Percentiles rank a stretch among this genome's conserved stretches.
phyloP scores from a whole-genome alignment of 2,329 filamentous ascomycete species.

The Beauveria rudraprayagi region DNA sequence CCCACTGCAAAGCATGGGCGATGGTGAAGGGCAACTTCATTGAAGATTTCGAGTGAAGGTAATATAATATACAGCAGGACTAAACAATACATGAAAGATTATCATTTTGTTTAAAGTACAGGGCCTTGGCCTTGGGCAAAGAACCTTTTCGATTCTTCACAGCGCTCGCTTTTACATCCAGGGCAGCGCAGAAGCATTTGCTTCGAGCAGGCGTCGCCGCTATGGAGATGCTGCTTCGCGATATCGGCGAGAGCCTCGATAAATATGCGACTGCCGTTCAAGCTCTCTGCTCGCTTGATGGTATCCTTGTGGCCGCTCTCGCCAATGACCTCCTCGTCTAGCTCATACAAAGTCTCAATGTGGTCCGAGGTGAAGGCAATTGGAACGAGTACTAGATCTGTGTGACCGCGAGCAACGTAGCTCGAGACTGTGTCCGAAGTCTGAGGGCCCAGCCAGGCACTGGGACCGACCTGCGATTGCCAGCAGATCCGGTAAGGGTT shows the following conservation, averaged over 20 bases:
- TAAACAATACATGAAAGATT: background rate
- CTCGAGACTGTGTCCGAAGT: slow-evolving; percentile 81
- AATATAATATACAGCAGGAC: background rate
- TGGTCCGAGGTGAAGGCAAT: slow-evolving; percentile 99
- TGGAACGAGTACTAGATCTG: slow-evolving; percentile 82
- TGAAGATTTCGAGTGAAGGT: background rate
- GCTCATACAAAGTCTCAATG: slow-evolving; percentile 91
- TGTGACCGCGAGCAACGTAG: slow-evolving; percentile 86
- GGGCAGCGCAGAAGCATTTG: slow-evolving; percentile 92
- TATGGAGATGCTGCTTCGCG: slow-evolving; percentile 69
- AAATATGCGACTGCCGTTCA: slow-evolving; percentile 87
- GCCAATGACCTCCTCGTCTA: slow-evolving; percentile 91
- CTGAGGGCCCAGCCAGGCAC: slow-evolving; percentile 91
- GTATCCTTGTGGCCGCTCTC: slow-evolving; percentile 70
- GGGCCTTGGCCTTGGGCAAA: slow-evolving; percentile 33
- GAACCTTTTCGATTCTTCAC: slow-evolving; percentile 67
- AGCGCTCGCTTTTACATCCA: slow-evolving; percentile 84
- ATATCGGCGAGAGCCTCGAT: slow-evolving; percentile 85
- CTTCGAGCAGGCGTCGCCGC: slow-evolving; percentile 58
- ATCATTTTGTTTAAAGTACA: background rate
- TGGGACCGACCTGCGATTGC: slow-evolving; percentile 96
- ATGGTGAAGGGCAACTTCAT: background rate
- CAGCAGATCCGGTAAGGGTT: slow-evolving; percentile 93
- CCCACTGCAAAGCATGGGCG: background rate
- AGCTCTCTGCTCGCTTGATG: slow-evolving; percentile 81